Evolutionary conservation across 164 flowering plant genomes (phyloP).

Genomic region (Cinnamomum micranthum): DNA sequence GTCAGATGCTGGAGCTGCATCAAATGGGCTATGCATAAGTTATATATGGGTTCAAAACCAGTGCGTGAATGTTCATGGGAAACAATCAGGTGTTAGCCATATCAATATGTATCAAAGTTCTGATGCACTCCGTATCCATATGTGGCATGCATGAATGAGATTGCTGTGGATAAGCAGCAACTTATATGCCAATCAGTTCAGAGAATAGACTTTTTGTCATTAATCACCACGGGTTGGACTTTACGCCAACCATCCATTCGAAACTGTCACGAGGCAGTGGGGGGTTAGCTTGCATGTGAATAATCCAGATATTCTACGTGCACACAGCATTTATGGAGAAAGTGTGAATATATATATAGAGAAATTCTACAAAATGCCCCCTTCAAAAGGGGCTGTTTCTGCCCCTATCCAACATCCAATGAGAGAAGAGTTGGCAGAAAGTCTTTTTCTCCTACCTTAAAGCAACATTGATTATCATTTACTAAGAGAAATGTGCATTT

Average conservation of each 20-base stretch:
- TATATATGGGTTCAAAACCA: slow-evolving; percentile 17
- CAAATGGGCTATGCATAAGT: slow-evolving; percentile 9
- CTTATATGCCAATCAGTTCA: not conserved
- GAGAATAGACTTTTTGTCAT: not conserved
- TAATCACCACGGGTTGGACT: not conserved
- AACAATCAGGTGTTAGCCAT: not conserved
- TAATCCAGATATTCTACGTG: not conserved
- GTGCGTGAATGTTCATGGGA: not conserved
- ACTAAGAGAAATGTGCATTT: too few species aligned
- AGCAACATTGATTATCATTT: too few species aligned
- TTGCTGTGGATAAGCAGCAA: not conserved
- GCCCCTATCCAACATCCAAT: too few species aligned
- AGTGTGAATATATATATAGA: not conserved
- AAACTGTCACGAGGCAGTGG: not conserved
- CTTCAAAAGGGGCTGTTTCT: too few species aligned
- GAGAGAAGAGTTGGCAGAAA: too few species aligned
- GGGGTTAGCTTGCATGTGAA: not conserved
- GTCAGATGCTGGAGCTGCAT: slow-evolving; percentile 87
- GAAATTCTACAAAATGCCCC: too few species aligned
- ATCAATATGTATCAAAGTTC: not conserved
- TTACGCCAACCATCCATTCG: not conserved
- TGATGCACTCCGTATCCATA: not conserved
- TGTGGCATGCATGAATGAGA: not conserved
- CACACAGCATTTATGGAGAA: not conserved
- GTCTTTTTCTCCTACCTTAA: too few species aligned